These are phyloP conservation scores for Schizosaccharomyces octosporus DNA, from an alignment of 805 yeast species.

Conservation along the genomic window DNA sequence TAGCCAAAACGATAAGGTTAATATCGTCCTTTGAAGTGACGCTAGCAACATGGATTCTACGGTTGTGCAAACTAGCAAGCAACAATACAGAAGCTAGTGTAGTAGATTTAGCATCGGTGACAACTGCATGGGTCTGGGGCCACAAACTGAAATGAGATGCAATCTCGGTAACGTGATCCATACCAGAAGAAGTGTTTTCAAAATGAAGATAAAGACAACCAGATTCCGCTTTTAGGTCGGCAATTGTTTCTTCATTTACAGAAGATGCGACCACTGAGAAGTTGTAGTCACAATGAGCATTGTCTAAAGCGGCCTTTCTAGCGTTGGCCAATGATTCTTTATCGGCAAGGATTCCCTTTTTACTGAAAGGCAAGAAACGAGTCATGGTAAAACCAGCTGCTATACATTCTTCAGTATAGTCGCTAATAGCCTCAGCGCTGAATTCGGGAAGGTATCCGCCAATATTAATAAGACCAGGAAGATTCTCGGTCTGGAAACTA, in stretches of 20 bases:
- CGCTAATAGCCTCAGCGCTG: conserved; percentile 34
- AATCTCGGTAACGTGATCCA: conserved; percentile 47
- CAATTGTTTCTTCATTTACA: conserved; percentile 34
- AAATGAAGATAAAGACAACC: conserved; percentile 67
- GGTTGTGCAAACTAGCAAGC: conserved; percentile 64
- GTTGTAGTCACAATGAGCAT: conserved; percentile 60
- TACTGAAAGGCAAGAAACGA: conserved; percentile 48
- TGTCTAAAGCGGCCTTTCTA: conserved; percentile 33
- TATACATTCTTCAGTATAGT: conserved; percentile 43
- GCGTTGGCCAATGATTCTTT: conserved; percentile 41
- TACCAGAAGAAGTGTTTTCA: conserved; percentile 33
- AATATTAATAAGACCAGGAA: conserved; percentile 74
- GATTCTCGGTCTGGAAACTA: conserved; percentile 52
- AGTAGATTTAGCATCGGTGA: conserved; percentile 79
- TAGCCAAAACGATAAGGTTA: conserved; percentile 61
- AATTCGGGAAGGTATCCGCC: conserved; percentile 49
- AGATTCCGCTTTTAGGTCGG: conserved; percentile 37
- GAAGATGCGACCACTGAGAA: conserved; percentile 66
- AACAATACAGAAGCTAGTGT: conserved; percentile 79
- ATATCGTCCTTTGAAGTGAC: conserved; percentile 63
- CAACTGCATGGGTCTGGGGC: conserved; percentile 64
- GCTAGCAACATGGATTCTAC: conserved; percentile 71
- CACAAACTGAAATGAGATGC: conserved; percentile 59
- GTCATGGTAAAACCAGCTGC: conserved; percentile 75
- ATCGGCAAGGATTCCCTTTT: conserved; percentile 30